These are phyloP conservation scores for Skeletonema menzelii DNA, from an alignment of 108 stramenopile genomes.

Conservation along the genomic window DNA sequence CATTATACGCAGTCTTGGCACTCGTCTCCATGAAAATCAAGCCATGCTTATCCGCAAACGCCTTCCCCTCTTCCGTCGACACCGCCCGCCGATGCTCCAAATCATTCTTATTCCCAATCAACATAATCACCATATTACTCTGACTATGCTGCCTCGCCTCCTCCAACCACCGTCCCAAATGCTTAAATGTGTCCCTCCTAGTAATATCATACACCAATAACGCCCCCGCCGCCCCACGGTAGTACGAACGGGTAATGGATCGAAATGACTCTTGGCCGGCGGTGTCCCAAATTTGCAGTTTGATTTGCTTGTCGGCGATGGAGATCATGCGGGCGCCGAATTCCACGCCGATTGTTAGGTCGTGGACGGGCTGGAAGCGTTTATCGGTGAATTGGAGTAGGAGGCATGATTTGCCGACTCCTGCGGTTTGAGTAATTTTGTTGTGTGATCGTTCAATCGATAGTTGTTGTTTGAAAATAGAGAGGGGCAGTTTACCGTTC, in stretches of 20 bases:
- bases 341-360: constrained; percentile 99
- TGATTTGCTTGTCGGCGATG: constrained; percentile 91
- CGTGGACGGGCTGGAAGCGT: constrained; percentile 99
- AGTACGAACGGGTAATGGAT: constrained; percentile 99
- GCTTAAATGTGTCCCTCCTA: constrained; percentile 97
- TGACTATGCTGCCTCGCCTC: constrained; percentile 97
- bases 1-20: constrained; percentile 98
- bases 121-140: constrained; percentile 98
- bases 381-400: constrained; percentile 99
- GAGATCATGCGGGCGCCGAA: constrained; percentile 98
- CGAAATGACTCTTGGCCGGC: constrained; percentile 98
- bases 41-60: constrained; percentile 97
- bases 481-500: not conserved
- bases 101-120: constrained; percentile 98
- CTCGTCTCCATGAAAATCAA: constrained; percentile 98
- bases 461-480: too few species aligned
- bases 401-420: constrained; percentile 99
- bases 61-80: constrained; percentile 85
- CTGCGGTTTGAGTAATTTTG: constrained; percentile 35
- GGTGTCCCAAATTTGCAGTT: constrained; percentile 91
- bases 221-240: constrained; percentile 98
- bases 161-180: constrained; percentile 97
- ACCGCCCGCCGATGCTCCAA: constrained; percentile 93
- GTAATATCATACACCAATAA: constrained; percentile 99
- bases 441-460: not conserved